Evolutionary conservation across 2,329 filamentous ascomycete species (phyloP).

Genomic region (Microsporum canis): DNA sequence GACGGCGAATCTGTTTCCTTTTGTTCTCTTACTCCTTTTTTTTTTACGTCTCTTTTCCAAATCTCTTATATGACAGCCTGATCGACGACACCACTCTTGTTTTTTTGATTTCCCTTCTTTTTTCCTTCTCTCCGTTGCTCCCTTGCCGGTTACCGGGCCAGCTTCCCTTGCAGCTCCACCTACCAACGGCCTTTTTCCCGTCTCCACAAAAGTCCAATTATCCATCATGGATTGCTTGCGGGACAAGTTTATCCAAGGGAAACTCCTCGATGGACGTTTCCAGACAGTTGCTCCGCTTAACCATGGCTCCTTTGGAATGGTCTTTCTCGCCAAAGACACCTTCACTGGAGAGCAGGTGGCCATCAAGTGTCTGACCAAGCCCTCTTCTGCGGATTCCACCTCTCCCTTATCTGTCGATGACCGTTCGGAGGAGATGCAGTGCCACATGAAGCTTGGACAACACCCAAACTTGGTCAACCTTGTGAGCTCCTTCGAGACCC

Average conservation of each 20-base stretch:
- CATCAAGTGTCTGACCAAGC: slow-evolving; percentile 93
- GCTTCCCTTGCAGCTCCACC: not conserved
- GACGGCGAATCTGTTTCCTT: slow-evolving; percentile 15
- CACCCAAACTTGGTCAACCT: slow-evolving; percentile 94
- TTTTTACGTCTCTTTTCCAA: slow-evolving; percentile 3
- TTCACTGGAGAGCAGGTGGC: slow-evolving; percentile 70
- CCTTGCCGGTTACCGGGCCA: slow-evolving; percentile 12
- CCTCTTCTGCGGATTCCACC: slow-evolving; percentile 49
- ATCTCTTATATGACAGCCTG: slow-evolving; percentile 29
- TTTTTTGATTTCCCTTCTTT: slow-evolving; percentile 24
- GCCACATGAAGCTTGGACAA: slow-evolving; percentile 65
- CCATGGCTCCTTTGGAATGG: slow-evolving; percentile 97
- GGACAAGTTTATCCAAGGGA: slow-evolving; percentile 66
- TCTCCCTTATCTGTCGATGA: slow-evolving; percentile 65
- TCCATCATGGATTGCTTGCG: slow-evolving; percentile 68
- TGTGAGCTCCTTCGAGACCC: slow-evolving; percentile 81
- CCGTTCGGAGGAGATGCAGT: slow-evolving; percentile 48
- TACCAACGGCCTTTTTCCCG: not conserved
- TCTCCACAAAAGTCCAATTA: slow-evolving; percentile 1
- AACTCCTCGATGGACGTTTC: slow-evolving; percentile 79
- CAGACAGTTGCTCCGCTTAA: slow-evolving; percentile 88
- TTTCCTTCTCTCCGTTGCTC: slow-evolving; percentile 19
- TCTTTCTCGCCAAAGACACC: slow-evolving; percentile 80
- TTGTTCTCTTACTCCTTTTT: slow-evolving; percentile 10
- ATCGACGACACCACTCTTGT: slow-evolving; percentile 28